Base-by-base conservation (phyloP, 768 basidiomycete species). In the Pulveroboletus sp. region DNA sequence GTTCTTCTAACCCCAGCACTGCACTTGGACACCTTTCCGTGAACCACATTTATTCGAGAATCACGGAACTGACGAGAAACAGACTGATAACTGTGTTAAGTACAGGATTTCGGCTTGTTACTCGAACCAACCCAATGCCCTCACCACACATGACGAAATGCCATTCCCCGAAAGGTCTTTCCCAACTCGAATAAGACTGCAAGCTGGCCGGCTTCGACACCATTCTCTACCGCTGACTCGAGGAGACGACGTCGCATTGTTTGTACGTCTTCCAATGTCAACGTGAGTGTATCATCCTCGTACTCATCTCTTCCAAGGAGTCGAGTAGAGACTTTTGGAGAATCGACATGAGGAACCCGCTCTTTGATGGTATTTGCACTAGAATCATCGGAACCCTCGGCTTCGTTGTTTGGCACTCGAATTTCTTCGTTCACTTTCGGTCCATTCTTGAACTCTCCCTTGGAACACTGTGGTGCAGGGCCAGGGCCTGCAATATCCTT, bases 141-240 rank as follows among this genome's bases (percentile, higher is more conserved):
- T 66, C 32, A 65, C 64, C 64, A 64, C 31, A 57, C 52, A 18
- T 62, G 65, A 8, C 55, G 57, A 47, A 65, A 65, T 4, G 37
- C 9, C 56, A 46, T 57, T 26, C 65, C 64, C 13, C 36, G 49
- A 49, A 49, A 64, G 1, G 47, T 44, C 50, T 53, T 60, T 36
- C 62, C 60, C 5, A 56, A 39, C 26, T 65, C 51, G 28, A 65
- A 66, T 42, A 53, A 27, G 49, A 43, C 41, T 30, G 57, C 49
- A 39, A 64, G 50, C 43, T 48, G 54, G 26, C 49, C 47, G 31
- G 44, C 8, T 5, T 41, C 50, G 9, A 32, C 32, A 18, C 31
- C 50, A 28, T 55, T 47, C 27, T 45, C 50, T 18, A n/a, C 38
- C 5, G 31, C 44, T 2, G 31, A 50, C 7, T 50, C 46, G 14